Evolutionary conservation across 176 grass and related monocot species (phyloP), one percentile per base, ranked within the genome.

Genomic region (Hyparrhenia diplandra): DNA sequence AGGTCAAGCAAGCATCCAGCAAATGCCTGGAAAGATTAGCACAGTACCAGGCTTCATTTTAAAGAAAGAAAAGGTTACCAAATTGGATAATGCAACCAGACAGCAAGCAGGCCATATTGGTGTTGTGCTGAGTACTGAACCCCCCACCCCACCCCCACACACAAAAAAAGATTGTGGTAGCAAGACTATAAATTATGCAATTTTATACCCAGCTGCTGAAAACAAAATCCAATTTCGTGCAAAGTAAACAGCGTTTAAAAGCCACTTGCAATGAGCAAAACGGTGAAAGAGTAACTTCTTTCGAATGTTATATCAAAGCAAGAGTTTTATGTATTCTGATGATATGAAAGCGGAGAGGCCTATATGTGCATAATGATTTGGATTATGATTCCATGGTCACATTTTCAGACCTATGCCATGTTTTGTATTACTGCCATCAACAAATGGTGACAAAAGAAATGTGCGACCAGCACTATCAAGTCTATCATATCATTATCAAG

Each of bases 231-330:
- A 51, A 42, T 45, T 71, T 71, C 68, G 24, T 80, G 69, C 46
- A 57, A 54, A 75, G 49, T 34, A 64, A 45, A 81, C 25, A 76
- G 12, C 8, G 24, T 8, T 43, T 49, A 80, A 54, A 69, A 10
- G 12, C 2, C 32, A 42, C 18, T 71, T 72, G 37, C 20, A 85
- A 60, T 5, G 0, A 71, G 54, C 9, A 81, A 80, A 75, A 69
- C 4, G n/a, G 59, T 71, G 3, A 18, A 54, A 62, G 34, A 11
- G 24, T 49, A 35, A 16, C 35, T 37, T 76, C n/a, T 4, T 36
- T 51, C 27, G 35, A 63, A 41, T 69, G 49, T 52, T 36, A 71
- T 42, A 85, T 42, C 35, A 28, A 67, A 85, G 71, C 16, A 85
- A 82, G 14, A 36, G 71, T 16, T 55, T 35, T 57, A 17, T 37